Conservation (phyloP, 1,139 yeast species). For the Candida tropicalis region DNA sequence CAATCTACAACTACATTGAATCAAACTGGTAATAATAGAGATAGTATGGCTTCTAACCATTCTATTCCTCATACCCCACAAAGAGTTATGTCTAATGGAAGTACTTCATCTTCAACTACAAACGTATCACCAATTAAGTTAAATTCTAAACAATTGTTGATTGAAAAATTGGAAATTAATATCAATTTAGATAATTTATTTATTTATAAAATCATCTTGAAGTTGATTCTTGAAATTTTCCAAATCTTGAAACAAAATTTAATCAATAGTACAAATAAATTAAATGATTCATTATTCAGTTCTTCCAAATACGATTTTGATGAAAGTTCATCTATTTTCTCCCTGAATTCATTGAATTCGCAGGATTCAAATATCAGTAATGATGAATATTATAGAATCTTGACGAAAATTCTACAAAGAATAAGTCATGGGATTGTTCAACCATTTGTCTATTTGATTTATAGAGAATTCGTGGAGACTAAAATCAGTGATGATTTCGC, state of each 20-base stretch:
- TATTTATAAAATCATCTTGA: conserved; percentile 40
- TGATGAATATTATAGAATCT: conserved; percentile 38
- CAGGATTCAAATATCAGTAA: conserved; percentile 26
- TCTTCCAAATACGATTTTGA: conserved; percentile 13
- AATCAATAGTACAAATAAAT: conserved; percentile 11
- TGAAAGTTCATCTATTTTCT: conserved; percentile 38
- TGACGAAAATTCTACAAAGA: conserved; percentile 33
- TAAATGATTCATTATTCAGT: conserved; percentile 5
- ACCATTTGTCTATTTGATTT: conserved; percentile 38
- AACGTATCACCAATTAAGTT: conserved; percentile 43
- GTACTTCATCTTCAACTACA: conserved; percentile 5
- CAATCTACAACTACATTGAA: conserved; percentile 19
- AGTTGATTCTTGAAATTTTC: conserved; percentile 34
- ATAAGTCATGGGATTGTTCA: conserved; percentile 40
- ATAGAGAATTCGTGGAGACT: conserved; percentile 34
- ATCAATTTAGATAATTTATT: conserved; percentile 44
- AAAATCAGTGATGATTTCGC: conserved; percentile 34
- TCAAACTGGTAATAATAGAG: conserved; percentile 10
- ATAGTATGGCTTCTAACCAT: conserved; percentile 11
- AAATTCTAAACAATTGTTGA: conserved; percentile 44
- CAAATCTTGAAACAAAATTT: conserved; percentile 25
- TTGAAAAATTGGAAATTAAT: conserved; percentile 50
- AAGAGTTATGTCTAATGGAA: conserved; percentile 9
- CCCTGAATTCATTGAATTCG: conserved; percentile 30
- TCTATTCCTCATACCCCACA: conserved; percentile 16